Conservation (phyloP, 2,329 filamentous ascomycete species). For the Cercospora sp. region DNA sequence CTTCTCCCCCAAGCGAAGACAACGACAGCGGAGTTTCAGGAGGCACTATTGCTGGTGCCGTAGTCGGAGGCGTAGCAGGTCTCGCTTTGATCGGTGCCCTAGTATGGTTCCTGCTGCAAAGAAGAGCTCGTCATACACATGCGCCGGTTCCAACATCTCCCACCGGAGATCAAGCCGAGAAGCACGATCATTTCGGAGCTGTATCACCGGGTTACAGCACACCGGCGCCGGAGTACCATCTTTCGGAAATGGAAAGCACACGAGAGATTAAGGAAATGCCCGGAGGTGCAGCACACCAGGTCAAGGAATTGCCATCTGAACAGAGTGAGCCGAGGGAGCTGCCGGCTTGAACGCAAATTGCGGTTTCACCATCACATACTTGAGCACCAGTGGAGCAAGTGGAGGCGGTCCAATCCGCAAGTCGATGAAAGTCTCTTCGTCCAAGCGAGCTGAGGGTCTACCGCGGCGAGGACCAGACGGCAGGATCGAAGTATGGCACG, state of each 20-base stretch:
- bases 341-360: conserved; percentile 1
- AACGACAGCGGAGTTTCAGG: background rate
- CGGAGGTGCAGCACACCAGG: background rate
- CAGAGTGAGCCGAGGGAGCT: conserved; percentile 10
- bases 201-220: background rate
- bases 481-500: background rate
- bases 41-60: conserved; percentile 42
- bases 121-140: conserved; percentile 8
- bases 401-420: background rate
- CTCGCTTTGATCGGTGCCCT: conserved; percentile 19
- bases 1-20: background rate
- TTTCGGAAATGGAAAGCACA: conserved; percentile 15
- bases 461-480: background rate
- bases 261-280: conserved; percentile 13
- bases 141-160: background rate
- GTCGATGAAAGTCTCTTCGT: background rate
- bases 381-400: background rate
- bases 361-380: background rate
- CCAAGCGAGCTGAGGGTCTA: background rate
- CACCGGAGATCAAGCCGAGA: background rate
- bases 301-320: conserved; percentile 12
- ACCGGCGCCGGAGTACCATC: conserved; percentile 12
- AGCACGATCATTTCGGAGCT: conserved; percentile 5
- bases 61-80: conserved; percentile 37
- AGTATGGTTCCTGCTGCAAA: conserved; percentile 19